A percentile compares a stretch with the other conserved stretches of the same genome.
Evolutionary conservation across 768 basidiomycete species (phyloP).

Genomic region (Hemileccinum impolitum): DNA sequence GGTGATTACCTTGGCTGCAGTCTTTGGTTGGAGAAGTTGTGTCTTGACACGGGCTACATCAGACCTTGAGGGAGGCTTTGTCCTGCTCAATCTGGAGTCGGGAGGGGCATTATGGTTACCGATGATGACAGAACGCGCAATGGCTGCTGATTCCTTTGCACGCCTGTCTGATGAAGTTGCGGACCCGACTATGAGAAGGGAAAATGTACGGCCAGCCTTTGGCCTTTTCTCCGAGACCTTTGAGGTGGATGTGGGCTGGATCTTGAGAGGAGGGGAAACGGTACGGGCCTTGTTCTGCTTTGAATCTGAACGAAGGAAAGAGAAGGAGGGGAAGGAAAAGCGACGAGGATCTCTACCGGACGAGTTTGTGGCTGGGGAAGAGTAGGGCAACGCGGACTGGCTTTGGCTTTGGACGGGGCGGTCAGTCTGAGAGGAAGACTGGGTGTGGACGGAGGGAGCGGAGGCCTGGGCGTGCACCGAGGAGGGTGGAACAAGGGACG

Average conservation of each 20-base stretch:
- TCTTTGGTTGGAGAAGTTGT: constrained; percentile 61
- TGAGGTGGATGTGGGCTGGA: constrained; percentile 30
- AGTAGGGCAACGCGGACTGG: constrained; percentile 28
- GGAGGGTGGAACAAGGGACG: constrained; percentile 21
- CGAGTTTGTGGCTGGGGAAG: constrained; percentile 2
- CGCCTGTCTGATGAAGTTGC: constrained; percentile 47
- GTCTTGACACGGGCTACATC: constrained; percentile 64
- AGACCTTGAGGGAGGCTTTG: constrained; percentile 42
- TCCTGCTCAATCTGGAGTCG: constrained; percentile 35
- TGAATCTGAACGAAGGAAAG: constrained; percentile 38
- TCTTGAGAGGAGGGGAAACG: constrained; percentile 7
- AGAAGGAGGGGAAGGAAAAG: constrained; percentile 47
- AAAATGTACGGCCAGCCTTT: constrained; percentile 34
- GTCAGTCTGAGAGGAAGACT: constrained; percentile 17
- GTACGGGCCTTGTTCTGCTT: constrained; percentile 24
- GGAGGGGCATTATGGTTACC: constrained; percentile 40
- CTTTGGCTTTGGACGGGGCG: constrained; percentile 23
- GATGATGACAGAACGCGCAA: constrained; percentile 66
- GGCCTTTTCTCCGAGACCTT: constrained; percentile 41
- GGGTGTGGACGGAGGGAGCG: constrained; percentile 8
- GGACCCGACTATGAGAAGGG: constrained; percentile 29
- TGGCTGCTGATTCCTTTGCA: constrained; percentile 59
- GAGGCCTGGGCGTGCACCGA: constrained; percentile 2
- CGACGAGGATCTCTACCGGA: constrained; percentile 34
- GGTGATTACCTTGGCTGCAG: constrained; percentile 68